Conservation (phyloP, 2,329 filamentous ascomycete genomes). For the Sporothrix inflata region DNA sequence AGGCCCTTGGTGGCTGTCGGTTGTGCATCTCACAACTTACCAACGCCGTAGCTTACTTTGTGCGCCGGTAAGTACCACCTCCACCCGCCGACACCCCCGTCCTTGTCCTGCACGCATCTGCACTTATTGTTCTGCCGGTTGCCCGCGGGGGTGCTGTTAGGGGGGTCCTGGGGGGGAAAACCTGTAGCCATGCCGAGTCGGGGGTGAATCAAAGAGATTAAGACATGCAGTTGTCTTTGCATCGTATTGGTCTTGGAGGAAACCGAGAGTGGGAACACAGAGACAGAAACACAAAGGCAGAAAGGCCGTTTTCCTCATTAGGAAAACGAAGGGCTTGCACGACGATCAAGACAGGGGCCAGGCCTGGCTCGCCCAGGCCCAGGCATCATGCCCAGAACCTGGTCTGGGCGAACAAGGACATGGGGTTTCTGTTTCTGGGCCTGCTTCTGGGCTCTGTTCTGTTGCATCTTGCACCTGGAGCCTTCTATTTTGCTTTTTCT, state of each 20-base stretch:
- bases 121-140: background rate
- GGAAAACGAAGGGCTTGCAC: constrained; percentile 3
- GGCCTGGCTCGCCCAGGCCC: background rate
- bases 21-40: background rate
- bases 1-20: background rate
- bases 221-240: constrained; percentile 7
- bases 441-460: background rate
- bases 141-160: background rate
- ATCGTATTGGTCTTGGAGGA: background rate
- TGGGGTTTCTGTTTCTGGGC: background rate
- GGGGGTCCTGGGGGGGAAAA: background rate
- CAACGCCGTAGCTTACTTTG: background rate
- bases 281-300: background rate
- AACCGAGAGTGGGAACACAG: background rate
- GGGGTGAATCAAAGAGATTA: background rate
- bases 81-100: background rate
- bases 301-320: constrained; percentile 6
- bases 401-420: constrained; percentile 7
- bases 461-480: background rate
- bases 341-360: background rate
- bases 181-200: background rate
- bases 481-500: background rate
- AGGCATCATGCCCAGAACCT: background rate
- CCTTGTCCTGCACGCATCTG: constrained; percentile 5
- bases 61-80: background rate